Evolutionary conservation across 108 stramenopile genomes (phyloP), one percentile per base, ranked within the genome.

Genomic region (Cyclotella choctawhatcheeana): DNA sequence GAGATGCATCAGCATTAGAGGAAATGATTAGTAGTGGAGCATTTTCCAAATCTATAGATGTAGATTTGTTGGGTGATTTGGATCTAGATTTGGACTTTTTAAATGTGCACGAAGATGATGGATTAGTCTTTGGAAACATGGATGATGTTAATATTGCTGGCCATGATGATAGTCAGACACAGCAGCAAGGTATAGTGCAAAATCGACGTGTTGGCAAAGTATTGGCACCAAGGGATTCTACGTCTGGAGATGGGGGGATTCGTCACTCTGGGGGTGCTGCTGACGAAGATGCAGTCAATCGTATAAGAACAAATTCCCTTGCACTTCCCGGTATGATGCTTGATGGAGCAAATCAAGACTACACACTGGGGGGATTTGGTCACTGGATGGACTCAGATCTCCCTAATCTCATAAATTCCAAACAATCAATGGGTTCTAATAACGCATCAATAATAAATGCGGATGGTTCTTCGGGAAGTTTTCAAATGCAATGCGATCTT

Each of bases 21-120:
- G 74, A 71, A 30, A 90, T 94, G 82, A 86, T 94, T 40, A 69
- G 76, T 44, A 85, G 70, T 64, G 90, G 93, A 32, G 65, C 83
- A 27, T 72, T 88, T 10, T 70, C 80, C 37, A 67, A 73, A 44
- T 75, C 87, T 22, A 73, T 20, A 50, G 92, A 91, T 53, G 77
- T 95, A 25, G 94, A 95, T 73, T 68, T 95, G 61, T 71, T 95
- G 63, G 92, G 91, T 18, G 90, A 95, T 70, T 75, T 95, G 50
- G 92, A 95, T 73, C 81, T 95, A 34, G 92, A 95, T 71, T 85
- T 93, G 63, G 94, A 95, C 73, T 92, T 92, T 74, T 77, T 94
- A 58, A 90, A 87, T 59, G 86, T 94, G 14, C 68, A 74, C 29
- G 72, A 79, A 18, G 73, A 74, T 50, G 71, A 73, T 45, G 76